Conservation (phyloP, 2,329 filamentous ascomycete species). For the Alternaria arborescens region DNA sequence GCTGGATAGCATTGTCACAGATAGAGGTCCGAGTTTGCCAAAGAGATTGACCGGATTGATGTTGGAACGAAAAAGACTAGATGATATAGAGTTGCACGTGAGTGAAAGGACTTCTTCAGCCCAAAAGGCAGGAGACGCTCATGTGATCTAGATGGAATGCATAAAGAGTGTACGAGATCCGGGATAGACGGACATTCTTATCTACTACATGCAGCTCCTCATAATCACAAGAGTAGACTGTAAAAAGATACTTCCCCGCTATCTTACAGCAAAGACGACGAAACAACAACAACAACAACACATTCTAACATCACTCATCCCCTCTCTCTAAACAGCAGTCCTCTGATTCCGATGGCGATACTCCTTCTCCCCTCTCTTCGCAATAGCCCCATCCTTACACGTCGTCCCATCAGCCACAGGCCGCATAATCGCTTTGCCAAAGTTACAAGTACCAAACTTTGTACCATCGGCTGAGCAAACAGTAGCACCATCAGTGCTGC, state of each 20-base stretch:
- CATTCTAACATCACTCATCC: background rate
- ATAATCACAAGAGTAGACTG: too few species aligned
- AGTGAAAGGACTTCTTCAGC: too few species aligned
- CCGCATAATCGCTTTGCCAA: conserved; percentile 51
- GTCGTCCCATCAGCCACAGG: conserved; percentile 54
- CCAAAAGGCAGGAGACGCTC: too few species aligned
- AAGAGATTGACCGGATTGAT: too few species aligned
- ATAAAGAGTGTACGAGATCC: too few species aligned
- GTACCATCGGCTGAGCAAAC: conserved; percentile 50
- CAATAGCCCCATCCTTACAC: conserved; percentile 51
- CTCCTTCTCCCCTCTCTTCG: conserved; percentile 27
- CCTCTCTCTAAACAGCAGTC: conserved; percentile 2
- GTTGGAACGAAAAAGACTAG: too few species aligned
- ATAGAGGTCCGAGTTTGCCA: too few species aligned
- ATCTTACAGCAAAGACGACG: background rate
- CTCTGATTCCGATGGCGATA: conserved; percentile 23
- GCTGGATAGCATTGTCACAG: too few species aligned
- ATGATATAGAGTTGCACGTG: too few species aligned
- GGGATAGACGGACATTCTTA: too few species aligned
- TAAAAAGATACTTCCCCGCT: background rate
- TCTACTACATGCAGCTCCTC: too few species aligned
- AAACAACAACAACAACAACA: background rate
- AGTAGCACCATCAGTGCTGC: conserved; percentile 46
- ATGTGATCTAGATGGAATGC: too few species aligned
- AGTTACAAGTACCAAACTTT: conserved; percentile 53